These are phyloP conservation scores for Sanghuangporus baumii DNA, from an alignment of 1,284 basidiomycete species.

Conservation along the genomic window DNA sequence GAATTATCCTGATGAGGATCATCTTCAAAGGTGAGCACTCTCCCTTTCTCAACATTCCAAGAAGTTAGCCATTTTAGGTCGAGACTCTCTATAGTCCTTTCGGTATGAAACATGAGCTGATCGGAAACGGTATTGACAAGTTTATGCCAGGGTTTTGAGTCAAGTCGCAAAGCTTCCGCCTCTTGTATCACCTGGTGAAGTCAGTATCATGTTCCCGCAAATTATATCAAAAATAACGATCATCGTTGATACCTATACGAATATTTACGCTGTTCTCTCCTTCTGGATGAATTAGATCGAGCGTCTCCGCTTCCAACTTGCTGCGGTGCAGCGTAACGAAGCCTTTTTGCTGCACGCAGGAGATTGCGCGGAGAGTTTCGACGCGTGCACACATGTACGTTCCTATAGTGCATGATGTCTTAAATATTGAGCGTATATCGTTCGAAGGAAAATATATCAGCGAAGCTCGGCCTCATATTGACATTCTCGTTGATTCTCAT, in stretches of 20 bases:
- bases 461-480: slow-evolving; percentile 90
- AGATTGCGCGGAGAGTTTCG: slow-evolving; percentile 94
- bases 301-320: slow-evolving; percentile 74
- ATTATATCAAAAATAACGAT: not conserved
- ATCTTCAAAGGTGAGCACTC: slow-evolving; percentile 27
- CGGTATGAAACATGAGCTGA: not conserved
- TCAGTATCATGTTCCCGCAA: slow-evolving; percentile 30
- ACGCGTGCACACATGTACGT: slow-evolving; percentile 81
- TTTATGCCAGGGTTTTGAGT: slow-evolving; percentile 55
- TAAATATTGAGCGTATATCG: not conserved
- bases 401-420: not conserved
- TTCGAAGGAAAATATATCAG: slow-evolving; percentile 83
- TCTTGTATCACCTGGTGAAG: slow-evolving; percentile 86
- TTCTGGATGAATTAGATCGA: slow-evolving; percentile 61
- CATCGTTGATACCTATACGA: not conserved
- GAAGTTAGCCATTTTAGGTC: not conserved
- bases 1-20: slow-evolving; percentile 31
- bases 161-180: slow-evolving; percentile 79
- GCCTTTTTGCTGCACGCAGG: slow-evolving; percentile 96
- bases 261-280: not conserved
- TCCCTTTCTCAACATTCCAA: not conserved
- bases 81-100: not conserved
- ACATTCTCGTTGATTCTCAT: slow-evolving; percentile 94
- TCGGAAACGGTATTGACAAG: not conserved
- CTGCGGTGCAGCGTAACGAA: slow-evolving; percentile 77